Evolutionary conservation across 139 green algal genomes (phyloP).

Genomic region (Micractinium sp.): DNA sequence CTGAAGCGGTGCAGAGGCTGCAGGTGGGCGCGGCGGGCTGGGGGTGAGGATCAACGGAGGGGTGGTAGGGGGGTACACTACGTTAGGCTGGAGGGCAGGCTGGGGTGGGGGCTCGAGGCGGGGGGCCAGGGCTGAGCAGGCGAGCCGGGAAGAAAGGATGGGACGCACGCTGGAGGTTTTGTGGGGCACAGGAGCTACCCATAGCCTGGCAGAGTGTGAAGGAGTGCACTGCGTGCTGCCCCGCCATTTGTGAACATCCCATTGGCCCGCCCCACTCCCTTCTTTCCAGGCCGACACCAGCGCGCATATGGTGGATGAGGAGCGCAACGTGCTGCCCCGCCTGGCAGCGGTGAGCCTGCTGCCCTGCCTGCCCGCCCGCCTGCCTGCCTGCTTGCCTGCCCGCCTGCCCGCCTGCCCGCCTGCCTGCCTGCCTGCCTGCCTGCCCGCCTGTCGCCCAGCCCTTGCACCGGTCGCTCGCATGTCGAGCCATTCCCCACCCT

Average conservation of each 20-base stretch:
- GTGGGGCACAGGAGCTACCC: background rate
- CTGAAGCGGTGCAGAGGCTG: background rate
- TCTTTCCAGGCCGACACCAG: background rate
- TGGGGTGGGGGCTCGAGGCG: background rate
- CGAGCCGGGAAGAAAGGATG: background rate
- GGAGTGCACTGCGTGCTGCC: background rate
- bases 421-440: no score
- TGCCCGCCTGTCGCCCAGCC: no score
- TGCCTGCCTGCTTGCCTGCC: no score
- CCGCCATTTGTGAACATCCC: background rate
- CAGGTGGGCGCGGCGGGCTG: background rate
- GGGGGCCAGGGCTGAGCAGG: background rate
- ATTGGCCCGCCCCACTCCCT: background rate
- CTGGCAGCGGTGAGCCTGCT: background rate
- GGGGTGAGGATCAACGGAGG: background rate
- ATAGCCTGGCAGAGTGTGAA: background rate
- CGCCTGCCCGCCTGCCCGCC: no score
- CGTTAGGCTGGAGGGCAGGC: background rate
- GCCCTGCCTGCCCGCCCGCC: no score
- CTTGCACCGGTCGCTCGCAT: no score
- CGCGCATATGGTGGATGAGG: background rate
- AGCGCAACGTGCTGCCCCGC: conserved; percentile 7
- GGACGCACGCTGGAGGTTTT: background rate
- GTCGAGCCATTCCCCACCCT: no score
- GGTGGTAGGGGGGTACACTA: background rate